phyloP scores from a whole-genome alignment of 768 basidiomycete species.

The Mycena kentingensis region DNA sequence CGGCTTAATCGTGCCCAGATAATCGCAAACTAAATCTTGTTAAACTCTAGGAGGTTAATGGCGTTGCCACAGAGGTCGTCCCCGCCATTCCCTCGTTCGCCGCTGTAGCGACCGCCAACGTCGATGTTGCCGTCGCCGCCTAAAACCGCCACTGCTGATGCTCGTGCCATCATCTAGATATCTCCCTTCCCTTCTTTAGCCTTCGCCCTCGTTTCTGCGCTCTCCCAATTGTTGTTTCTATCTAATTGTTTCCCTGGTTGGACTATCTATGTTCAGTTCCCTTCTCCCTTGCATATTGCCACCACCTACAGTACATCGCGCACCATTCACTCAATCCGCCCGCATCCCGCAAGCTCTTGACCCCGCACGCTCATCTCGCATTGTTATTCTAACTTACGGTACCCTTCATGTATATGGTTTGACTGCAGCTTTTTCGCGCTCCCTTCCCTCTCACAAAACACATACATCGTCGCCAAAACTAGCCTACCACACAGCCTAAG shows the following conservation, averaged over 20 bases:
- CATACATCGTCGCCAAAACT: too few relatives aligned
- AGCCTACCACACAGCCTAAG: slow-evolving; percentile 17
- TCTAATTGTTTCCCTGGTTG: slow-evolving; percentile 21
- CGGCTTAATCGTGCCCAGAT: slow-evolving; percentile 20
- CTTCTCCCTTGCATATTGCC: slow-evolving; percentile 13
- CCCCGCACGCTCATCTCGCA: too few relatives aligned
- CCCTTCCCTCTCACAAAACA: slow-evolving; percentile 5
- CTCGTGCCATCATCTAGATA: slow-evolving; percentile 1
- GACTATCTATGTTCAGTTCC: slow-evolving; percentile 27
- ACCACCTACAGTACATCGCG: slow-evolving; percentile 9
- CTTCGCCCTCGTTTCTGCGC: slow-evolving; percentile 18
- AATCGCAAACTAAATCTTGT: too few relatives aligned
- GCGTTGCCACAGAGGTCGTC: slow-evolving; percentile 27
- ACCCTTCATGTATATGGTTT: slow-evolving; percentile 22
- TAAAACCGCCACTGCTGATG: slow-evolving; percentile 40
- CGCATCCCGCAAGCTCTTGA: slow-evolving; percentile 17
- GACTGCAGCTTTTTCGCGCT: slow-evolving; percentile 9
- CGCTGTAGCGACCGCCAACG: slow-evolving; percentile 53
- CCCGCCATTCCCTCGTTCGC: slow-evolving; percentile 76
- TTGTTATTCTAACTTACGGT: slow-evolving; percentile 32
- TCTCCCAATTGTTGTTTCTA: slow-evolving; percentile 20
- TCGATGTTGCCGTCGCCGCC: slow-evolving; percentile 73
- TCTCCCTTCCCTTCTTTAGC: too few relatives aligned
- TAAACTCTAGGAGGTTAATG: slow-evolving; percentile 28
- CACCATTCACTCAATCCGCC: slow-evolving; percentile 14